phyloP scores from a whole-genome alignment of 148 eudicot genomes.

The Nepenthes gracilis region DNA sequence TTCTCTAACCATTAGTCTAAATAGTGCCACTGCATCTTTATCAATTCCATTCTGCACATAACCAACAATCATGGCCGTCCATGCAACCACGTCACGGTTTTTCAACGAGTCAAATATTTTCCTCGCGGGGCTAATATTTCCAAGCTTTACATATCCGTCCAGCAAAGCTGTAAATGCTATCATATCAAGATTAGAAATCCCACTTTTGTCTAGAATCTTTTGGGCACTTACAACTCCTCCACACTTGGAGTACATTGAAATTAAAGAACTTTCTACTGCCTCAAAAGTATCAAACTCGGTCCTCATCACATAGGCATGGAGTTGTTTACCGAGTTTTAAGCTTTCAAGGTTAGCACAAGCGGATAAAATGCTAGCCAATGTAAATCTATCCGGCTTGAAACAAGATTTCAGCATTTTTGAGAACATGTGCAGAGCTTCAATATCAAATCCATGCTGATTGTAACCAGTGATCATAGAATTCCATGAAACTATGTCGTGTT shows the following conservation, averaged over 20 bases:
- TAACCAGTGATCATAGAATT: constrained; percentile 29
- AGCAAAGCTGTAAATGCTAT: constrained; percentile 38
- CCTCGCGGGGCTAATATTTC: constrained; percentile 29
- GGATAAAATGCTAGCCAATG: constrained; percentile 30
- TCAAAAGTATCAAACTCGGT: constrained; percentile 16
- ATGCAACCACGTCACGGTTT: constrained; percentile 25
- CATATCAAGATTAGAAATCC: constrained; percentile 21
- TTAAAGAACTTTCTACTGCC: constrained; percentile 30
- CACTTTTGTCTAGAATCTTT: constrained; percentile 17
- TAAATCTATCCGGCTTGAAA: constrained; percentile 22
- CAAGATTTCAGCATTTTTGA: constrained; percentile 22
- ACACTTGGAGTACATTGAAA: constrained; percentile 33
- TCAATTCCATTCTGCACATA: constrained; percentile 27
- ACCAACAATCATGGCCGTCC: constrained; percentile 44
- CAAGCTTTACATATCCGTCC: constrained; percentile 32
- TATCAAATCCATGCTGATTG: constrained; percentile 20
- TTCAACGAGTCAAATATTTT: constrained; percentile 25
- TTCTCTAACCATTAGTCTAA: constrained; percentile 27
- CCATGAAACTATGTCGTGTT: constrained; percentile 42
- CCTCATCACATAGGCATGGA: constrained; percentile 25
- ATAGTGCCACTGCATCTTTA: constrained; percentile 23
- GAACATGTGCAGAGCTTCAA: constrained; percentile 23
- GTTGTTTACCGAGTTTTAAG: constrained; percentile 24
- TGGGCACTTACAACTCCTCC: constrained; percentile 22
- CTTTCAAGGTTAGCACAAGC: constrained; percentile 23